Evolutionary conservation across 176 grass and related monocot genomes (phyloP).

Genomic region (Puya raimondii): DNA sequence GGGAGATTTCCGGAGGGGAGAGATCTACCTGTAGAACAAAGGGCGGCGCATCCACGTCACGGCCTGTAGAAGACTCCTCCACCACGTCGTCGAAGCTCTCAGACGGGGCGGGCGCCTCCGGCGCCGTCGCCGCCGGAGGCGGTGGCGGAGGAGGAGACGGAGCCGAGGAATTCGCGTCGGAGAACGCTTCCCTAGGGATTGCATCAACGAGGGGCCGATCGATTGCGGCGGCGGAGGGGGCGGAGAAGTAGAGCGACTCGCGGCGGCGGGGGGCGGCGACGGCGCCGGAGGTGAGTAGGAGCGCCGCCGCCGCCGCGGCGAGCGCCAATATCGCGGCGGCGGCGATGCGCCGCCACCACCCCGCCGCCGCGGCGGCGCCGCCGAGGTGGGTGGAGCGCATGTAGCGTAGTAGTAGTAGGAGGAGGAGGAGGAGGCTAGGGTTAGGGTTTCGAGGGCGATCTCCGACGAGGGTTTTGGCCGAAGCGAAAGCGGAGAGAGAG

Average conservation of each 20-base stretch:
- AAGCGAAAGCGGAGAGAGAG: neutral
- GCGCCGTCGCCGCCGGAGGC: neutral
- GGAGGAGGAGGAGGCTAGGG: neutral
- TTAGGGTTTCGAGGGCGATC: neutral
- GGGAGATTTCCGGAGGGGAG: no score
- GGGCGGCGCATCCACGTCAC: neutral
- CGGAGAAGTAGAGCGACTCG: no score
- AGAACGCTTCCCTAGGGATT: neutral
- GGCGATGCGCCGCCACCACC: slow-evolving; percentile 17
- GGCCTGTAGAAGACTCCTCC: no score
- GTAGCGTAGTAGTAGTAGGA: slow-evolving; percentile 15
- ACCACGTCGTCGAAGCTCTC: neutral
- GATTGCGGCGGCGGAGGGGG: neutral
- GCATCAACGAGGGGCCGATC: neutral
- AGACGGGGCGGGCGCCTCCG: neutral
- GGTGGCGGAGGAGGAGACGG: neutral
- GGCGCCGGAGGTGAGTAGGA: slow-evolving; percentile 20
- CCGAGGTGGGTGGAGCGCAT: slow-evolving; percentile 16
- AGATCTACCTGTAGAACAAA: slow-evolving; percentile 22
- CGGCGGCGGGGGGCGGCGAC: slow-evolving; percentile 18
- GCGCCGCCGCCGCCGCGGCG: slow-evolving; percentile 11
- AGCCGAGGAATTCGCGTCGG: slow-evolving; percentile 13
- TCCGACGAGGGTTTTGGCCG: neutral
- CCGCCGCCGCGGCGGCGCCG: slow-evolving; percentile 3
- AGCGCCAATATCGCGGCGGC: slow-evolving; percentile 22